Percentiles rank a stretch among this genome's conserved stretches.
phyloP scores from a whole-genome alignment of 176 grass and related monocot genomes.

The Oryza officinalis region DNA sequence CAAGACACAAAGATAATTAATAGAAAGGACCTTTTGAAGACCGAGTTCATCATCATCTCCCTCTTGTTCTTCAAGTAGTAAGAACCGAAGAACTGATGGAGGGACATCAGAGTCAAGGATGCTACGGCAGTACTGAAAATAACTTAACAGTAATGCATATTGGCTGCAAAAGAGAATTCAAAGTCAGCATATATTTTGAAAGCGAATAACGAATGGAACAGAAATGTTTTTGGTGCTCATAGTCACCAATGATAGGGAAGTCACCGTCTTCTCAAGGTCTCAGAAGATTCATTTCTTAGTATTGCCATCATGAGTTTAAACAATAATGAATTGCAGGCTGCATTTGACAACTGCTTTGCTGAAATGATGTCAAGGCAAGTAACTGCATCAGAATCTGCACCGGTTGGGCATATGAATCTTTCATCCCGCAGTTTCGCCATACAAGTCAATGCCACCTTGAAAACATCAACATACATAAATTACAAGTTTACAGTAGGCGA shows the following conservation, averaged over 20 bases:
- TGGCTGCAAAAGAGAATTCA: slow-evolving; percentile 61
- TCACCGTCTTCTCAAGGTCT: slow-evolving; percentile 96
- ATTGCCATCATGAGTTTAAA: slow-evolving; percentile 89
- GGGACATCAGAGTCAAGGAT: slow-evolving; percentile 88
- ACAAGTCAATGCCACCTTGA: slow-evolving; percentile 91
- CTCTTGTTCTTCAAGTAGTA: slow-evolving; percentile 86
- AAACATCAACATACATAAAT: slow-evolving; percentile 30
- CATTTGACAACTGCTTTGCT: slow-evolving; percentile 79
- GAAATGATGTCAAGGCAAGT: slow-evolving; percentile 84
- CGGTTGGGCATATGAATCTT: slow-evolving; percentile 77
- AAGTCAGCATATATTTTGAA: slow-evolving; percentile 25
- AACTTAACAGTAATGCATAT: slow-evolving; percentile 95
- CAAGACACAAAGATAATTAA: slow-evolving; percentile 12
- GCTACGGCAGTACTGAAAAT: slow-evolving; percentile 90
- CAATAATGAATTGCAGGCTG: slow-evolving; percentile 80
- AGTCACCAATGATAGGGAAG: slow-evolving; percentile 25
- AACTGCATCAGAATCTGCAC: slow-evolving; percentile 83
- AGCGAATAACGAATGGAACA: slow-evolving; percentile 14
- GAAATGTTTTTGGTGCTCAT: background rate
- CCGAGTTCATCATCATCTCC: slow-evolving; percentile 78
- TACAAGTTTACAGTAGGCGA: background rate
- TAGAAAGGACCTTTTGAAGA: slow-evolving; percentile 74
- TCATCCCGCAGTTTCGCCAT: slow-evolving; percentile 98
- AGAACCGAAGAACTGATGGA: slow-evolving; percentile 66
- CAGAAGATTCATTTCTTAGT: slow-evolving; percentile 81